Evolutionary conservation across 2,329 filamentous ascomycete species (phyloP).

Genomic region (Fusarium lateritium): DNA sequence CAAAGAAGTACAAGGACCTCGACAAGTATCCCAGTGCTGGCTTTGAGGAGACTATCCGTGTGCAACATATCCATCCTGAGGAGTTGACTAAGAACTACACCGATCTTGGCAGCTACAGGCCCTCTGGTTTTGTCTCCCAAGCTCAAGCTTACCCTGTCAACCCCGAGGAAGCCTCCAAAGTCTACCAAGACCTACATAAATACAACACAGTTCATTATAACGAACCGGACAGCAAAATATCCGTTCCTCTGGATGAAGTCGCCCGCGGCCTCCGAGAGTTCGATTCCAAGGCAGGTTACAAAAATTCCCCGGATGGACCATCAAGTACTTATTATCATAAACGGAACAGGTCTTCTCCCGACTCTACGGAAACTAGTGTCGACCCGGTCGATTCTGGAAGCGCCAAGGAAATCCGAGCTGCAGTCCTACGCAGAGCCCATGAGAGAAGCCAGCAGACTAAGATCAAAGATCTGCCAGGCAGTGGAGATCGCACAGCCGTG

Average conservation of each 20-base stretch:
- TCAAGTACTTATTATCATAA: conserved; percentile 47
- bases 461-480: conserved; percentile 25
- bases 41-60: conserved; percentile 49
- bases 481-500: conserved; percentile 15
- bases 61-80: conserved; percentile 55
- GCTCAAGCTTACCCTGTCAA: conserved; percentile 48
- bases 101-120: conserved; percentile 60
- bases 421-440: conserved; percentile 50
- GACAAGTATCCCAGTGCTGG: conserved; percentile 51
- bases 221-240: conserved; percentile 53
- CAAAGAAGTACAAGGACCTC: conserved; percentile 55
- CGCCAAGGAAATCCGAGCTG: conserved; percentile 53
- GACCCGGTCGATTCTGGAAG: conserved; percentile 46
- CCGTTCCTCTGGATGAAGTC: conserved; percentile 52
- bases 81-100: conserved; percentile 57
- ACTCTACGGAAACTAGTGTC: conserved; percentile 36
- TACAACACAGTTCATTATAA: conserved; percentile 57
- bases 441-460: conserved; percentile 37
- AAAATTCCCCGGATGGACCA: conserved; percentile 44
- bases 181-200: conserved; percentile 59
- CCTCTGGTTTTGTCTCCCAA: conserved; percentile 50
- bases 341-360: conserved; percentile 40
- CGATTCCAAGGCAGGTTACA: conserved; percentile 54
- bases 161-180: conserved; percentile 56
- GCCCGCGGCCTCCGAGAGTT: conserved; percentile 56